A percentile compares a stretch with the other conserved stretches of the same genome.
phyloP scores from a whole-genome alignment of 2,329 filamentous ascomycete species.

The Dothiorella sarmentorum region DNA sequence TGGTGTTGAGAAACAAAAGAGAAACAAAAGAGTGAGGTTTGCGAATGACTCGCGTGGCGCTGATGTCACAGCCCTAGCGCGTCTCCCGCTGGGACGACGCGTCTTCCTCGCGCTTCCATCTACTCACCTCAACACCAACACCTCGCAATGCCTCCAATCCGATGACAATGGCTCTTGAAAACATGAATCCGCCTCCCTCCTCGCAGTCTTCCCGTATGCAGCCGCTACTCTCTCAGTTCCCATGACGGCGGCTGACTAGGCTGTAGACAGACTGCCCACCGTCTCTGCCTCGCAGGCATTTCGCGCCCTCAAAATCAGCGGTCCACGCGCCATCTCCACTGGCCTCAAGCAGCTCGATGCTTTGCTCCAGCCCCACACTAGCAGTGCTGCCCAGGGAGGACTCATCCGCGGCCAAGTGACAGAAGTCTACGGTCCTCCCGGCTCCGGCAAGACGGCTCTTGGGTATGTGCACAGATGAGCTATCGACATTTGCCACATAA shows the following conservation, averaged over 20 bases:
- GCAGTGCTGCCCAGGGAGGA: slow-evolving; percentile 48
- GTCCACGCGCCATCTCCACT: slow-evolving; percentile 46
- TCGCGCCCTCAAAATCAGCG: slow-evolving; percentile 54
- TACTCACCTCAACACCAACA: not conserved
- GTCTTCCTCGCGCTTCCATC: not conserved
- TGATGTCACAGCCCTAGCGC: slow-evolving; percentile 9
- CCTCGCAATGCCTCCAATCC: not conserved
- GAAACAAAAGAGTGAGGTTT: not conserved
- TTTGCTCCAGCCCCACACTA: slow-evolving; percentile 32
- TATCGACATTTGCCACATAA: not conserved
- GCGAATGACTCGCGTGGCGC: not conserved
- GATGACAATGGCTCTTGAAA: slow-evolving; percentile 30
- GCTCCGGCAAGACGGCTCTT: slow-evolving; percentile 78
- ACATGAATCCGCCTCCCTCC: slow-evolving; percentile 24
- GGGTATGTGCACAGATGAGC: slow-evolving; percentile 54
- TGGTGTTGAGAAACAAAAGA: no score
- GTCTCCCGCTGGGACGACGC: slow-evolving; percentile 1
- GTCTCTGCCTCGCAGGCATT: slow-evolving; percentile 72
- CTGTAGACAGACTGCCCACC: slow-evolving; percentile 67
- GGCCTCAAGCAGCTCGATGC: slow-evolving; percentile 49
- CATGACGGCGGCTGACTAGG: not conserved
- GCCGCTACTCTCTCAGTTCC: not conserved
- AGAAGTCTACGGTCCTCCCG: slow-evolving; percentile 85
- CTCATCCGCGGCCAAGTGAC: slow-evolving; percentile 73
- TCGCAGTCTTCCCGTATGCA: slow-evolving; percentile 39